phyloP scores from a whole-genome alignment of 129 eudicot species.

The Flaveria brownii region DNA sequence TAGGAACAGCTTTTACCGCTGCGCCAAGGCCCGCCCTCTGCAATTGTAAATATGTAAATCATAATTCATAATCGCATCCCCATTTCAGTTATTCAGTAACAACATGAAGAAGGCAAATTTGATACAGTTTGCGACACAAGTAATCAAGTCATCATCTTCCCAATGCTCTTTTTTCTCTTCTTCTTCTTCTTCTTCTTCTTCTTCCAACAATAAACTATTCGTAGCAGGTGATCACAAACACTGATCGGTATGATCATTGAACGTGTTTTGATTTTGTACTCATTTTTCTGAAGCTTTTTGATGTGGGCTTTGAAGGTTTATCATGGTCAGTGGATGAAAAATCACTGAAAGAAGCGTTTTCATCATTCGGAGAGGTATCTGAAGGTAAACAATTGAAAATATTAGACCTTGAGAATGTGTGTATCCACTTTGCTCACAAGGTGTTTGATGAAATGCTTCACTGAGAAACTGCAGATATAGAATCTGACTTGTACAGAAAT shows the following conservation, averaged over 20 bases:
- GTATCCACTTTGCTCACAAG: conserved; percentile 17
- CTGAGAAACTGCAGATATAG: conserved; percentile 10
- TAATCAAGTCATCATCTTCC: conserved; percentile 33
- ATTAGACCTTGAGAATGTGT: background rate
- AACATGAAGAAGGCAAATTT: conserved; percentile 35
- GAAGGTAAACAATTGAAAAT: conserved; percentile 46
- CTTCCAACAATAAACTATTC: conserved; percentile 54
- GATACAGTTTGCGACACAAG: conserved; percentile 32
- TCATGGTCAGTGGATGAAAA: conserved; percentile 87
- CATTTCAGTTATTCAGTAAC: background rate
- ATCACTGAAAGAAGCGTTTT: conserved; percentile 63
- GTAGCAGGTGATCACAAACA: conserved; percentile 46
- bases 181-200: conserved; percentile 28
- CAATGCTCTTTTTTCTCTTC: conserved; percentile 18
- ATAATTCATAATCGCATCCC: background rate
- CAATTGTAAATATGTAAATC: background rate
- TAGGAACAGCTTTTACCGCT: no score
- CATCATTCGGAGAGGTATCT: conserved; percentile 63
- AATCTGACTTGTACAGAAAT: background rate
- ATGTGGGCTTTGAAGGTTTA: conserved; percentile 44
- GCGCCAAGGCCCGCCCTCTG: no score
- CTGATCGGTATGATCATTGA: background rate
- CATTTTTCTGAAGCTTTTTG: background rate
- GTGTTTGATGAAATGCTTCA: conserved; percentile 53
- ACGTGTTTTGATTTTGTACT: background rate